Conservation (phyloP, 1,139 yeast species). For the Yamadazyma atmosphaerica region DNA sequence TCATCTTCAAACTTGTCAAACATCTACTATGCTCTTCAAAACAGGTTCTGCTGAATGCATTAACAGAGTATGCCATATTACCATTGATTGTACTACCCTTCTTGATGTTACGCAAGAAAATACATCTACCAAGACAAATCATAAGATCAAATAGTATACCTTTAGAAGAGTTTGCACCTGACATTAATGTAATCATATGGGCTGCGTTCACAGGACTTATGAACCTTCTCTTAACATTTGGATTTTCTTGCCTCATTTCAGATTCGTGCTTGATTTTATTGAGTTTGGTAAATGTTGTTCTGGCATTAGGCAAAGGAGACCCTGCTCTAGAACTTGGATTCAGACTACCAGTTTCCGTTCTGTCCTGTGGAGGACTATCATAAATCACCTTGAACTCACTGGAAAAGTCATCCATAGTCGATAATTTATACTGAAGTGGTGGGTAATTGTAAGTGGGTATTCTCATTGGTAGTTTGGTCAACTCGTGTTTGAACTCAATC, state of each 20-base stretch:
- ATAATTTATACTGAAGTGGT: constrained; percentile 25
- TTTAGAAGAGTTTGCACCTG: background rate
- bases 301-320: constrained; percentile 7
- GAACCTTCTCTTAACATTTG: background rate
- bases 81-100: background rate
- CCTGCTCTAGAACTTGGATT: background rate
- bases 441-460: constrained; percentile 26
- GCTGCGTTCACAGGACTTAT: background rate
- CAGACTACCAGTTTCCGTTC: constrained; percentile 1
- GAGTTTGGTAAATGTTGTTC: constrained; percentile 5
- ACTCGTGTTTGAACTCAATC: constrained; percentile 28
- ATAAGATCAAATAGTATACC: constrained; percentile 12
- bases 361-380: constrained; percentile 11
- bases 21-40: constrained; percentile 20
- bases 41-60: constrained; percentile 11
- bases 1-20: constrained; percentile 11
- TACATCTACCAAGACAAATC: constrained; percentile 22
- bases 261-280: background rate
- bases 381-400: constrained; percentile 17
- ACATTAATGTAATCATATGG: background rate
- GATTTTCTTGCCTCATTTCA: no score
- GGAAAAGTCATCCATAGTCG: constrained; percentile 21
- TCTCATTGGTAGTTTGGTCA: constrained; percentile 22
- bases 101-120: constrained; percentile 15
- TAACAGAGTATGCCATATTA: background rate